A percentile compares a stretch with the other conserved stretches of the same genome.
Conservation (phyloP, 2,329 filamentous ascomycete genomes). For the Nemania sp. region DNA sequence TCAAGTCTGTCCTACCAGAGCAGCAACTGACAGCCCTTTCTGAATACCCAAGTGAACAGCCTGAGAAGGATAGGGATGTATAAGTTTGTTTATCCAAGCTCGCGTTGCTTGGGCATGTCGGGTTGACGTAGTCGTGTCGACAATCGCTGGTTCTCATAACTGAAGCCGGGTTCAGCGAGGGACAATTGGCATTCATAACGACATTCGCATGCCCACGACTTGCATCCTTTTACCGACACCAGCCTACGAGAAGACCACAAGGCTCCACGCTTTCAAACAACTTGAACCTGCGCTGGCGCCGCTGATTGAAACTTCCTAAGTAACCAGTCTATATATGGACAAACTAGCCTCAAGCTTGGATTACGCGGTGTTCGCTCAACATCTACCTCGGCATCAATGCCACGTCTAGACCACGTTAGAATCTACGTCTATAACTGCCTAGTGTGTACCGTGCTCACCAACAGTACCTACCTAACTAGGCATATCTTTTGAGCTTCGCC, state of each 20-base stretch:
- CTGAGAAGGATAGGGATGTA: neutral
- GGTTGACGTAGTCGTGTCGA: neutral
- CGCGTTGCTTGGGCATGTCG: neutral
- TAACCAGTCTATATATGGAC: neutral
- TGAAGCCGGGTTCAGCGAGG: neutral
- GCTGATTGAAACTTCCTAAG: neutral
- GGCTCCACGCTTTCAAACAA: neutral
- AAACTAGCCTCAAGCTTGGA: neutral
- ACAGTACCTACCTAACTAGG: neutral
- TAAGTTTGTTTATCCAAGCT: neutral
- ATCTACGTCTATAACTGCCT: neutral
- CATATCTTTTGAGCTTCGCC: no score
- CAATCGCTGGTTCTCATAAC: neutral
- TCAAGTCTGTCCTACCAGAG: neutral
- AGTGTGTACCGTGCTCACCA: no score
- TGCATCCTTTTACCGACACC: neutral
- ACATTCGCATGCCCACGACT: no score
- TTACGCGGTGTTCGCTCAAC: neutral
- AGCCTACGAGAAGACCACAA: neutral
- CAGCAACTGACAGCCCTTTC: neutral
- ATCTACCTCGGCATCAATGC: slow-evolving; percentile 1
- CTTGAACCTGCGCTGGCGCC: no score
- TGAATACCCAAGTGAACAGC: neutral
- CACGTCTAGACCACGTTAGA: neutral
- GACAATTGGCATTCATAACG: neutral